These are phyloP conservation scores for Suillus plorans DNA, from an alignment of 768 basidiomycete species.

Conservation along the genomic window DNA sequence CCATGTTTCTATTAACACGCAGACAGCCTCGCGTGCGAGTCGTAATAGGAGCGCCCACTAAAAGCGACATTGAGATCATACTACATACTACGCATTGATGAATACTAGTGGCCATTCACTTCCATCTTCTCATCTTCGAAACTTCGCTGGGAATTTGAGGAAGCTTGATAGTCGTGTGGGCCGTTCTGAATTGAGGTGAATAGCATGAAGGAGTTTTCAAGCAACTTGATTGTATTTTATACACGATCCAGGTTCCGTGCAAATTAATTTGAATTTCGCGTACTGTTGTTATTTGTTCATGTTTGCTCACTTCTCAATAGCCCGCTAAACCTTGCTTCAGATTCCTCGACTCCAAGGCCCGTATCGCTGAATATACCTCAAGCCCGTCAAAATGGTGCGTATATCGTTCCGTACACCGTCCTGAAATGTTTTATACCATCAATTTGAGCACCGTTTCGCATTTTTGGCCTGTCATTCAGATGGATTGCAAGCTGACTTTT, in stretches of 20 bases:
- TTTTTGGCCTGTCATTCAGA: constrained; percentile 12
- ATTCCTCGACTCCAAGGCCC: constrained; percentile 19
- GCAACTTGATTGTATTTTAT: background rate
- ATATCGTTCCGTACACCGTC: background rate
- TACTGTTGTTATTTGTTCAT: constrained; percentile 1
- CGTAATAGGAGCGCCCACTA: background rate
- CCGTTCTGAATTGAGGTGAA: background rate
- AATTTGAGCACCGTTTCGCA: constrained; percentile 5
- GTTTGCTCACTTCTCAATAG: background rate
- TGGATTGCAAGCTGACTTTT: constrained; percentile 54
- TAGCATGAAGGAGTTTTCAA: background rate
- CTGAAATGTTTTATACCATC: background rate
- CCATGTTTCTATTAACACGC: background rate
- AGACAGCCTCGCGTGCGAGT: background rate
- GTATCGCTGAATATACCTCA: constrained; percentile 24
- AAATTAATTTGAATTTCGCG: background rate
- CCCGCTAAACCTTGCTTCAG: constrained; percentile 9
- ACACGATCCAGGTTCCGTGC: background rate
- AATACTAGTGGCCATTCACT: background rate
- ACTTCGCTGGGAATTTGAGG: background rate
- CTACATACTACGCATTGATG: background rate
- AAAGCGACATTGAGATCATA: background rate
- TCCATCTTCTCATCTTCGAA: background rate
- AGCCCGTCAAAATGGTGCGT: constrained; percentile 40
- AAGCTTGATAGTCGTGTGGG: background rate